These are phyloP conservation scores for Lentinula guzmanii DNA, from an alignment of 768 basidiomycete genomes.

Conservation along the genomic window DNA sequence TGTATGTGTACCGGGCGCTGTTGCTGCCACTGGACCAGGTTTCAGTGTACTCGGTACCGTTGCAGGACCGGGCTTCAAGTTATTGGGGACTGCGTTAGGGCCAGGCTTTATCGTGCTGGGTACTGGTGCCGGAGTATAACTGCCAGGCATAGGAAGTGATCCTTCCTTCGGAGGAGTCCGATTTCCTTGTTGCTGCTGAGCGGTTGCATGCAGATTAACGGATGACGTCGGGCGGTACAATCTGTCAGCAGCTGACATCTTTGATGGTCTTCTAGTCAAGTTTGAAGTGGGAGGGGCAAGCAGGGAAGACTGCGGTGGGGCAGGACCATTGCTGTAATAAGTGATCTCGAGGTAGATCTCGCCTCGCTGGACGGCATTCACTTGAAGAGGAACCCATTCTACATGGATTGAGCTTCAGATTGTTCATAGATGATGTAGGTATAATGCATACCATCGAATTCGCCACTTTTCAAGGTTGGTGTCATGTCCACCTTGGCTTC, in stretches of 20 bases:
- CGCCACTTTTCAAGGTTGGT: constrained; percentile 76
- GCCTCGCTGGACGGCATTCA: constrained; percentile 64
- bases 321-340: constrained; percentile 70
- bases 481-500: constrained; percentile 70
- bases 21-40: constrained; percentile 2
- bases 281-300: constrained; percentile 21
- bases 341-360: constrained; percentile 94
- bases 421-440: background rate
- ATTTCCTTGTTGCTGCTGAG: constrained; percentile 8
- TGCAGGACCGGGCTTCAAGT: background rate
- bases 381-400: constrained; percentile 67
- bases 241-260: constrained; percentile 44
- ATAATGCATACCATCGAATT: constrained; percentile 78
- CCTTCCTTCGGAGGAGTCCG: constrained; percentile 9
- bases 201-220: constrained; percentile 14
- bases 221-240: constrained; percentile 32
- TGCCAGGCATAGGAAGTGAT: background rate
- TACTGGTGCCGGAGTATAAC: constrained; percentile 14
- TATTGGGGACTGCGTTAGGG: background rate
- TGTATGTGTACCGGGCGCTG: constrained; percentile 14
- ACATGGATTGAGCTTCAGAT: constrained; percentile 12
- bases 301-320: constrained; percentile 24
- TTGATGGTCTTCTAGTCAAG: constrained; percentile 46
- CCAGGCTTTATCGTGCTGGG: background rate
- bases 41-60: background rate